Evolutionary conservation across 345 rosid genomes (phyloP).

Genomic region (Pelargonium nanum): DNA sequence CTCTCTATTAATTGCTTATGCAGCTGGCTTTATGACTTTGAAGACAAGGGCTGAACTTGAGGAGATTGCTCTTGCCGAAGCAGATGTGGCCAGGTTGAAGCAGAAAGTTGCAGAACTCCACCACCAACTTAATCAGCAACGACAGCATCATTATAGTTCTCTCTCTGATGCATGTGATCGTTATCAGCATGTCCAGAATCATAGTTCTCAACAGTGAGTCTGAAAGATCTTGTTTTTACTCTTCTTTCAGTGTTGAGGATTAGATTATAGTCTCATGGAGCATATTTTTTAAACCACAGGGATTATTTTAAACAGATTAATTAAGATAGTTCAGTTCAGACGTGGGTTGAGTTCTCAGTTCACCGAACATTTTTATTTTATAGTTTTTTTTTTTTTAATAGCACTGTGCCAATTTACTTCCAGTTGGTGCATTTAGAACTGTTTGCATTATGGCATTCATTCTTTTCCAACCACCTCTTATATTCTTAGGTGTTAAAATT

Average conservation of each 20-base stretch:
- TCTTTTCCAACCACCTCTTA: too few species aligned
- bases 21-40: constrained; percentile 18
- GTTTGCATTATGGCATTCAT: background rate
- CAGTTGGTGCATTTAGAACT: too few species aligned
- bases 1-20: constrained; percentile 1
- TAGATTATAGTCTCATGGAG: background rate
- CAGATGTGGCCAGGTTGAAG: constrained; percentile 95
- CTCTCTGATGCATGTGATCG: constrained; percentile 71
- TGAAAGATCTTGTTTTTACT: background rate
- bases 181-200: constrained; percentile 66
- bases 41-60: constrained; percentile 99
- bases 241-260: background rate
- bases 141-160: constrained; percentile 72
- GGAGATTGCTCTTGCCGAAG: constrained; percentile 99
- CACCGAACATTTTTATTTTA: too few species aligned
- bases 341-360: too few species aligned
- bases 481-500: too few species aligned
- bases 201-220: constrained; percentile 76
- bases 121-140: constrained; percentile 94
- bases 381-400: too few species aligned
- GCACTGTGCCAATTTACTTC: too few species aligned
- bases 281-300: background rate
- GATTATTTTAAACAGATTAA: background rate
- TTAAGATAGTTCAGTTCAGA: too few species aligned
- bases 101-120: constrained; percentile 99